Evolutionary conservation across 1,284 basidiomycete genomes (phyloP), one percentile per base, ranked within the genome.

Genomic region (Prillingera fragicola): DNA sequence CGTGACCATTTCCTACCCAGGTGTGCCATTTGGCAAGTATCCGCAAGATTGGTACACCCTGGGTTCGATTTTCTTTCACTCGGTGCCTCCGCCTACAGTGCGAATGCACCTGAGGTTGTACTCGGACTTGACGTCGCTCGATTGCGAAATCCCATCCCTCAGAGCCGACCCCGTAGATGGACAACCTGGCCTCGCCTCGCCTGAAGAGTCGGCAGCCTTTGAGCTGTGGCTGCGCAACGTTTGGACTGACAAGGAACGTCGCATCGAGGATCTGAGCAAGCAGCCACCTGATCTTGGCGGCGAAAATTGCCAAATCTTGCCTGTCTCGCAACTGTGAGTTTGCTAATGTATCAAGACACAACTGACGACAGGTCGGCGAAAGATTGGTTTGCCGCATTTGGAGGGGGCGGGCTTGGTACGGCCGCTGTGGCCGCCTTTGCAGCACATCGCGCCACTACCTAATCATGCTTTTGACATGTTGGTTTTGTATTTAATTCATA

Each of bases 1-100:
- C 62, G 73, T 91, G 33, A 95, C 92, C 0, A 78, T 92, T 52
- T 80, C 85, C 15, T 96, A 96, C 69, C 89, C 91, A 43, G 91
- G 90, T 75, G 67, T 75, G 4, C 72, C 74, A 1, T 63, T 63
- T 2, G 70, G 71, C 1, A 66, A 67, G 5, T 74, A 71, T 43
- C 69, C 69, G 2, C 69, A 71, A 37, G 63, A 68, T 19, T 68
- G 60, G 59, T 71, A 71, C 69, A 91, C 89, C 26, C 73, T 97
- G 19, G 81, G 85, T 27, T 90, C 88, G 3, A 84, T 95, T 49
- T 96, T 95, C 71, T 78, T 85, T 55, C 78, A 83, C 53, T 78
- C 85, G 13, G 75, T 89, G 3, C 78, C 91, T 0, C 91, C 94
- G 1, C 94, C 92, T 0, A 74, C 77, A 1, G 78, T 97, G 15